Percentiles rank a stretch among this genome's conserved stretches.
Evolutionary conservation across 805 yeast genomes (phyloP).

Genomic region (Wickerhamiella occidentalis): DNA sequence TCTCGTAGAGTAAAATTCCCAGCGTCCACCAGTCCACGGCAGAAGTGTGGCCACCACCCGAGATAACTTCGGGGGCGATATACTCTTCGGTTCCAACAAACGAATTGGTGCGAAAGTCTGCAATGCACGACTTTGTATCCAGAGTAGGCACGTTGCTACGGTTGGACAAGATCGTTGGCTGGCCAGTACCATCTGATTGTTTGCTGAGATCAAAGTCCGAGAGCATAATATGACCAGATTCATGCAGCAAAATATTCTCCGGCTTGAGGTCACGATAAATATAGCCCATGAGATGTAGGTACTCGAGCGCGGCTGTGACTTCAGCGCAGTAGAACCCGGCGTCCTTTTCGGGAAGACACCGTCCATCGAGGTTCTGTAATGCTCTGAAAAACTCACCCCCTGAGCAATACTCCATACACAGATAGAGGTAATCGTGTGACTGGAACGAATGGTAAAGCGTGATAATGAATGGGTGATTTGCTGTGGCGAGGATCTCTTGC

Average conservation of each 20-base stretch:
- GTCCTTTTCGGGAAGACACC: slow-evolving; percentile 75
- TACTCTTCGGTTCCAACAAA: slow-evolving; percentile 99
- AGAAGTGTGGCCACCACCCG: slow-evolving; percentile 94
- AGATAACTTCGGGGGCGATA: slow-evolving; percentile 94
- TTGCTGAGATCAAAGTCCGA: slow-evolving; percentile 93
- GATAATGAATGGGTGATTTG: slow-evolving; percentile 94
- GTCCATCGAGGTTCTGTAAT: slow-evolving; percentile 75
- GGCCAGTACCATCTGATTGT: slow-evolving; percentile 64
- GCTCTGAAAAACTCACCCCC: slow-evolving; percentile 99
- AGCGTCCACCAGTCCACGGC: slow-evolving; percentile 99
- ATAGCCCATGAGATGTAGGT: slow-evolving; percentile 91
- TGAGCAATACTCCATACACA: slow-evolving; percentile 98
- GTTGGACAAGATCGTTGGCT: slow-evolving; percentile 44
- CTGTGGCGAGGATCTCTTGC: slow-evolving; percentile 89
- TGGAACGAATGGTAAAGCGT: slow-evolving; percentile 94
- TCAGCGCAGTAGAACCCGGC: slow-evolving; percentile 94
- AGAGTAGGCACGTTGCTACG: slow-evolving; percentile 38
- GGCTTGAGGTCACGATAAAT: slow-evolving; percentile 95
- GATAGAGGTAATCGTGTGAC: slow-evolving; percentile 76
- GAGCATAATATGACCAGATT: slow-evolving; percentile 95
- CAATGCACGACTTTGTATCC: slow-evolving; percentile 90
- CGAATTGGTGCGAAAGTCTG: slow-evolving; percentile 92
- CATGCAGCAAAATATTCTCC: slow-evolving; percentile 85
- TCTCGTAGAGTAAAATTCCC: slow-evolving; percentile 85
- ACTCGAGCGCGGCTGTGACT: slow-evolving; percentile 93